Base-by-base conservation (phyloP, 2,329 filamentous ascomycete species). In the Aspergillus luchuensis region DNA sequence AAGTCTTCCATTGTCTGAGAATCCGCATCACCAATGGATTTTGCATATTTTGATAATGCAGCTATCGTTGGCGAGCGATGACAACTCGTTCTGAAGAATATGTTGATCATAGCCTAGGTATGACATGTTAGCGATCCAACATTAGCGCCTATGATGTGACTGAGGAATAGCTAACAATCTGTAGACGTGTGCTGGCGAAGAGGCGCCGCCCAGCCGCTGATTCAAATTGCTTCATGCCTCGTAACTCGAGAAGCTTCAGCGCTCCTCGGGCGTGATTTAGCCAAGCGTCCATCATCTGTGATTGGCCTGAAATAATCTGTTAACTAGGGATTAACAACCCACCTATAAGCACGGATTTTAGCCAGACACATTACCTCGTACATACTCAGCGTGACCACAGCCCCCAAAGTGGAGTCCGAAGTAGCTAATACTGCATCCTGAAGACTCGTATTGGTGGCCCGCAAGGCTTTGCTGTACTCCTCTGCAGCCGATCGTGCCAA, bases 381-480 rank as follows among this genome's bases (percentile, higher is more conserved):
- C 19, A 61, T 33, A 7, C 57, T 60, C 17, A 68, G 62, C 47
- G 63, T 13, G 10, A 60, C 50, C 8, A 68, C 66, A 4, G 66
- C 57, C 17, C 52, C 58, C 19, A 67, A 38, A n/a, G 66, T 68
- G 5, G 61, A 64, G 50, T 68, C 63, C 1, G 50, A 50, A 17
- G 33, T 63, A 5, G 57, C 58, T n/a, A 21, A 19, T 10, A 36
- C 45, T 19, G 48, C 50, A 38, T 66, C 53, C 51, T 43, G 43
- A 28, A 67, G 53, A 1, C 59, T 62, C 17, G 41, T 48, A 17
- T 63, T 66, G n/a, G 59, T 66, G 10, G 55, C 50, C 13, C 28
- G 11, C 30, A 67, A 17, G 5, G 63, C 66, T 6, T 11, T 54
- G n/a, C 63, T 23, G 45, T 67, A 67, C 39, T 58, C 55, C 10